Base-by-base conservation (phyloP, 2,329 filamentous ascomycete species). In the Paramyrothecium roridum region DNA sequence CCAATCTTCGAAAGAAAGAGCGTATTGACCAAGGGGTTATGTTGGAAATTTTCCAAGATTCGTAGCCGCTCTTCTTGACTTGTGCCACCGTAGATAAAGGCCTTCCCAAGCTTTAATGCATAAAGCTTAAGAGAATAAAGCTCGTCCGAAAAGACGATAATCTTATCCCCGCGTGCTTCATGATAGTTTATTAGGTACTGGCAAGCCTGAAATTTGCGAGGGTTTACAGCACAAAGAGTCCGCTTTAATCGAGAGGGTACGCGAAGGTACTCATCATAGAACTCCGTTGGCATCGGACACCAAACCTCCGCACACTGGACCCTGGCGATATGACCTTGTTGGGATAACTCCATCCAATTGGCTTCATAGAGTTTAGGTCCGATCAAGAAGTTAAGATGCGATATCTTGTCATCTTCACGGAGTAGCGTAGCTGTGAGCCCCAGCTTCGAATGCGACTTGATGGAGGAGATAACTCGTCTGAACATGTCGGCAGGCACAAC, bases 161-260 rank as follows among this genome's bases (percentile, higher is more conserved):
- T 92, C 74, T 98, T 98, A 77, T 98, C 95, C 33, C 95, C 93
- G 57, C 95, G 85, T 54, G 86, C 87, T 72, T 98, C 93, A 72
- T 99, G 95, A 68, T 96, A 98, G 70, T 98, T 90, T 68, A 99
- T 98, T n/a, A 99, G 81, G 67, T 95, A 98, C 69, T 99, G 93
- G 65, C 92, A 96, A 1, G 93, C 93, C 72, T 98, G 95, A 70
- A 97, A 96, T 73, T 99, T 99, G 62, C 88, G 83, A 1, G 95
- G 95, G 66, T 99, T 99, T 93, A 99, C 98, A 61, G 96, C 96
- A 65, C 93, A 97, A 2, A 98, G 83, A 7, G 78, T 57, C 3
- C 71, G 72, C 64, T 76, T 75, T 63, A 76, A 76, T 8, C 77
- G 73, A 2, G 76, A 72, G 17, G 84, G 85, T 13, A 85, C 86